phyloP scores from a whole-genome alignment of 768 basidiomycete species.

The Tylopilus cervinicoccineus region DNA sequence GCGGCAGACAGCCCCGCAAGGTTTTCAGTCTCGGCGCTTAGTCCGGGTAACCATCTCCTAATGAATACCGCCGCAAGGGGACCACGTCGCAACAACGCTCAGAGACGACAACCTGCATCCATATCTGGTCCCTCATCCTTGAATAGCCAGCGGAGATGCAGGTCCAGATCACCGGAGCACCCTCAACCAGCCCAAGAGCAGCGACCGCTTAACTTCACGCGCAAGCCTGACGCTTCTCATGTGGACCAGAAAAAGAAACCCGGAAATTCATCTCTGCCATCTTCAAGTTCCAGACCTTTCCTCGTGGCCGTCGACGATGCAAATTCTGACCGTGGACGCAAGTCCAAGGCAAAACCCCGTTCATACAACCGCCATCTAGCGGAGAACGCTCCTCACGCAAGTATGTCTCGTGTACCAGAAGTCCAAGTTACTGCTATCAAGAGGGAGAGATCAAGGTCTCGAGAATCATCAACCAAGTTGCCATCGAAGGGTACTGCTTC shows the following conservation, averaged over 20 bases:
- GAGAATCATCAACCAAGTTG: slow-evolving; percentile 27
- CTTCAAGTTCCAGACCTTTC: slow-evolving; percentile 23
- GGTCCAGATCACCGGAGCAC: slow-evolving; percentile 34
- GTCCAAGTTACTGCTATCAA: slow-evolving; percentile 6
- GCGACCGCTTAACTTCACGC: slow-evolving; percentile 1
- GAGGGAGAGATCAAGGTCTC: slow-evolving; percentile 36
- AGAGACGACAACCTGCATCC: slow-evolving; percentile 20
- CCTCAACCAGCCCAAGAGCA: slow-evolving; percentile 19
- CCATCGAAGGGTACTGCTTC: slow-evolving; percentile 23
- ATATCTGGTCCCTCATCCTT: slow-evolving; percentile 15
- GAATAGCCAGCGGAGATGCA: slow-evolving; percentile 26
- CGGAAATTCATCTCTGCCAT: slow-evolving; percentile 8
- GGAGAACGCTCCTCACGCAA: slow-evolving; percentile 17
- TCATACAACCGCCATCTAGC: slow-evolving; percentile 20
- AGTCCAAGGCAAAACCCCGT: slow-evolving; percentile 27
- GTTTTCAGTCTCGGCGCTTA: not conserved
- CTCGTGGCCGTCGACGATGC: slow-evolving; percentile 27
- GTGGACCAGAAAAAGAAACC: slow-evolving; percentile 28
- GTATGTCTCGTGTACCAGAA: slow-evolving; percentile 10
- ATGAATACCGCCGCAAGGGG: slow-evolving; percentile 25
- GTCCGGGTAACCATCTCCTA: not conserved
- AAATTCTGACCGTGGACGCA: slow-evolving; percentile 31
- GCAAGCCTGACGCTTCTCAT: slow-evolving; percentile 22
- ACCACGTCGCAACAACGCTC: slow-evolving; percentile 24
- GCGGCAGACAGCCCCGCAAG: not conserved